phyloP scores from a whole-genome alignment of 352 stramenopile genomes.

The Pythium phragmitis region DNA sequence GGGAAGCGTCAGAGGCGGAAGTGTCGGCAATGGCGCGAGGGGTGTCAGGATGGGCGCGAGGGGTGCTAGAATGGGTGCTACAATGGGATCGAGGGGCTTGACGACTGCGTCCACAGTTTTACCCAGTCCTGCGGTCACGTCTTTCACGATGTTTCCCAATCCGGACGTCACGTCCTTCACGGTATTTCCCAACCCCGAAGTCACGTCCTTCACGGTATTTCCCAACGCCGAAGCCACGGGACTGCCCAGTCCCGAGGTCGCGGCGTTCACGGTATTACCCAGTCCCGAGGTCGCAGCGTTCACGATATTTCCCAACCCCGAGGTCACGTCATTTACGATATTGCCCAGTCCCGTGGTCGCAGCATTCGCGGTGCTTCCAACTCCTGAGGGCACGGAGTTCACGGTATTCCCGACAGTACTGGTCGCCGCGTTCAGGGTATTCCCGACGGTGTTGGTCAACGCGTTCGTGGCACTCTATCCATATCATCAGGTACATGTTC shows the following conservation, averaged over 20 bases:
- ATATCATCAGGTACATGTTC: neutral
- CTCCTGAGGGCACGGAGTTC: neutral
- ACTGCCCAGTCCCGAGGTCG: neutral
- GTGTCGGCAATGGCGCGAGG: neutral
- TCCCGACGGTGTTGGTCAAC: slow-evolving; percentile 2
- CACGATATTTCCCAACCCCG: neutral
- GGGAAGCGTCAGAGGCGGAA: neutral
- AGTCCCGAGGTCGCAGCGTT: neutral
- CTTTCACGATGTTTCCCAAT: neutral
- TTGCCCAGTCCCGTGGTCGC: neutral
- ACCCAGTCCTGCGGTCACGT: too few relatives aligned
- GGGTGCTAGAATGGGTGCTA: neutral
- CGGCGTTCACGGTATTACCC: neutral
- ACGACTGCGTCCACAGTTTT: too few relatives aligned
- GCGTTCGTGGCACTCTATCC: neutral
- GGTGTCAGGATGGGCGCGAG: neutral
- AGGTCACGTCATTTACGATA: neutral
- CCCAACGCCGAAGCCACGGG: neutral
- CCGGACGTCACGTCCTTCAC: neutral
- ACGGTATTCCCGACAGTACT: neutral
- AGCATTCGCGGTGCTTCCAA: neutral
- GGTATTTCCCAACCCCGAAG: too few relatives aligned
- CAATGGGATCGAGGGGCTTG: neutral
- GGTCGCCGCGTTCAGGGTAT: neutral
- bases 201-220: neutral